These are phyloP conservation scores for Meyerozyma guilliermondii DNA, from an alignment of 1,139 yeast species.

Conservation along the genomic window DNA sequence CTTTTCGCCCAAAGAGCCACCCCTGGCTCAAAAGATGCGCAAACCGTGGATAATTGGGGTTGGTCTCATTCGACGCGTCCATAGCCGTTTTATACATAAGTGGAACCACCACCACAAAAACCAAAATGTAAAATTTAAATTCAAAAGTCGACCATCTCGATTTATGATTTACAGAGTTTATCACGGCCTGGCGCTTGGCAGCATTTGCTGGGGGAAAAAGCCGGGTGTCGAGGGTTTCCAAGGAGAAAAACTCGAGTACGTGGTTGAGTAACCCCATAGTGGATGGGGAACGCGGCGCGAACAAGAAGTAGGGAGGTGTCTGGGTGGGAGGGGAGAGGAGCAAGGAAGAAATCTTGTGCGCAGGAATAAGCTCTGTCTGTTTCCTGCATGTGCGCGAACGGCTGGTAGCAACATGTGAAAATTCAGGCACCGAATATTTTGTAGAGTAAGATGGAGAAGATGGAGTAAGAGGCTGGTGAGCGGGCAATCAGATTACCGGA, in stretches of 20 bases:
- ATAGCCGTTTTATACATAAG: constrained; percentile 76
- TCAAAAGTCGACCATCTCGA: constrained; percentile 76
- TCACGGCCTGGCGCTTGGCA: constrained; percentile 35
- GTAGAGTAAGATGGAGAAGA: no score
- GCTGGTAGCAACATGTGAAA: no score
- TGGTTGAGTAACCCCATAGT: constrained; percentile 14
- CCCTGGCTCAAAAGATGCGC: constrained; percentile 58
- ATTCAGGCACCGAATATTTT: no score
- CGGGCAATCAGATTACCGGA: no score
- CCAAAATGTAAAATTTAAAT: constrained; percentile 59
- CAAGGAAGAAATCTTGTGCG: no score
- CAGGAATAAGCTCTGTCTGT: no score
- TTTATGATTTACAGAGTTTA: constrained; percentile 38
- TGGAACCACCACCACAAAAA: constrained; percentile 70
- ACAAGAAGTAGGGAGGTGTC: not conserved
- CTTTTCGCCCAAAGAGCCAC: constrained; percentile 78
- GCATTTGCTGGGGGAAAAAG: constrained; percentile 50
- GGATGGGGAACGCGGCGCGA: not conserved
- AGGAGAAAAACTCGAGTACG: constrained; percentile 49
- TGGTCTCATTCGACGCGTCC: constrained; percentile 72
- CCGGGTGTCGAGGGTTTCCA: constrained; percentile 76
- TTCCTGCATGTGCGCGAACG: no score
- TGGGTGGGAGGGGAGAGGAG: no score
- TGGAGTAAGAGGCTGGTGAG: no score
- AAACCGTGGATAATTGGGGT: constrained; percentile 69